Evolutionary conservation across 2,329 filamentous ascomycete genomes (phyloP), one percentile per base, ranked within the genome.

Genomic region (Alternaria solani): DNA sequence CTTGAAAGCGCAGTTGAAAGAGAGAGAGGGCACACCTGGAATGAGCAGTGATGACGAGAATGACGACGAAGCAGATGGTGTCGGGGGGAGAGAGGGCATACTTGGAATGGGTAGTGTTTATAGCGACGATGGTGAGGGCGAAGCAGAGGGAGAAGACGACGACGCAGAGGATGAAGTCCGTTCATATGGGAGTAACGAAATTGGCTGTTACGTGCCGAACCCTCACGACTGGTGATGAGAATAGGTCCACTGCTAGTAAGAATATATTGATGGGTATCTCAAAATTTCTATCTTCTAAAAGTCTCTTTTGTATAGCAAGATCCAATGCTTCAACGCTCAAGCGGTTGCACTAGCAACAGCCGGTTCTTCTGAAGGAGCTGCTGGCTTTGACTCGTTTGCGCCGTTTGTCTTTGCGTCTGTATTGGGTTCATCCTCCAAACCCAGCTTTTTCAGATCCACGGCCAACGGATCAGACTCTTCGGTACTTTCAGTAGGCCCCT

Each of bases 401-500:
- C 49, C 25, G 18, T 51, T 51, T 11, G n/a, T 30, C 3, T 12
- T 23, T 41, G 48, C 11, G 34, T 4, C 25, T 14, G 18, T n/a
- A n/a, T 20, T 55, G 32, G 14, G 12, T 16, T 62, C 66, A n/a
- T 75, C 75, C 25, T 72, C 75, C 20, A 79, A 52, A 1, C 72
- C 77, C 54, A 83, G 56, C 71, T 80, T 81, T 56, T 73, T 73
- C 49, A 83, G 53, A 56, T 83, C 80, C 7, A 79, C 81, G 59
- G 72, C 77, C 52, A 84, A 61, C 4, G 81, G 82, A 70, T 84
- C 82, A 5, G 75, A 80, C 62, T 84, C 82, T 5, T 65, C 75
- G 0, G 83, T 85, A 5, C 91, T 88, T 63, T 89, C 86, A 3
- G 84, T 90, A 20, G 92, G 92, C 0, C 93, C 93, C 46, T 86